Evolutionary conservation across 768 basidiomycete genomes (phyloP).

Genomic region (Kondoa malvinella): DNA sequence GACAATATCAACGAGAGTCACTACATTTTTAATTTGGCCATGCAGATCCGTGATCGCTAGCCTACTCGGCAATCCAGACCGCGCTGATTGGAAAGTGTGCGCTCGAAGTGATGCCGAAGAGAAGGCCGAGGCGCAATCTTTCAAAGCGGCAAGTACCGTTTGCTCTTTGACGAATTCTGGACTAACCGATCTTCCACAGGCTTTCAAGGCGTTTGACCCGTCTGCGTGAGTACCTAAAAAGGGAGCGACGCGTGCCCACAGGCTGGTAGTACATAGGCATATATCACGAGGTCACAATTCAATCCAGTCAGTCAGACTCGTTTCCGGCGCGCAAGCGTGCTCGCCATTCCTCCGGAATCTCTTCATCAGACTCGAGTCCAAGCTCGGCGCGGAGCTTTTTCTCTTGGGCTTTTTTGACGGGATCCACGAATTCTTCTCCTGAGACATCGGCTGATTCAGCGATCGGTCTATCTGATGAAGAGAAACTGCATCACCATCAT

Average conservation of each 20-base stretch:
- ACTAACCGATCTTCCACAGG: background rate
- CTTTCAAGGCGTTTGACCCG: background rate
- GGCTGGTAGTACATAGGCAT: too few relatives aligned
- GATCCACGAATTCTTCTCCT: background rate
- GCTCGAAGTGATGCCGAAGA: constrained; percentile 68
- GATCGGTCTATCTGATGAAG: background rate
- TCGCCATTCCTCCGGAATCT: background rate
- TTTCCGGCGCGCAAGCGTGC: background rate
- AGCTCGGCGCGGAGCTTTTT: background rate
- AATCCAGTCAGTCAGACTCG: too few relatives aligned
- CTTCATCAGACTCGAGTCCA: background rate
- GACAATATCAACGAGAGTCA: constrained; percentile 24
- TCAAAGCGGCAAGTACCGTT: constrained; percentile 60
- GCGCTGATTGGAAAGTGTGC: constrained; percentile 86
- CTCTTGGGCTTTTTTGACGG: background rate
- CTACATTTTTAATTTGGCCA: background rate
- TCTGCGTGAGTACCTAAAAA: background rate
- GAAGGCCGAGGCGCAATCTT: constrained; percentile 58
- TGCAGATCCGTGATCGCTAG: constrained; percentile 61
- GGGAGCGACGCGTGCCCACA: too few relatives aligned
- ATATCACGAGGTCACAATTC: too few relatives aligned
- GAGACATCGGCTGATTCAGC: background rate
- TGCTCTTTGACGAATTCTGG: background rate
- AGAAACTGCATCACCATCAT: background rate
- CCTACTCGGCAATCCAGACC: constrained; percentile 55